Base-by-base conservation (phyloP, 768 basidiomycete species). In the Filobasidium wieringae region DNA sequence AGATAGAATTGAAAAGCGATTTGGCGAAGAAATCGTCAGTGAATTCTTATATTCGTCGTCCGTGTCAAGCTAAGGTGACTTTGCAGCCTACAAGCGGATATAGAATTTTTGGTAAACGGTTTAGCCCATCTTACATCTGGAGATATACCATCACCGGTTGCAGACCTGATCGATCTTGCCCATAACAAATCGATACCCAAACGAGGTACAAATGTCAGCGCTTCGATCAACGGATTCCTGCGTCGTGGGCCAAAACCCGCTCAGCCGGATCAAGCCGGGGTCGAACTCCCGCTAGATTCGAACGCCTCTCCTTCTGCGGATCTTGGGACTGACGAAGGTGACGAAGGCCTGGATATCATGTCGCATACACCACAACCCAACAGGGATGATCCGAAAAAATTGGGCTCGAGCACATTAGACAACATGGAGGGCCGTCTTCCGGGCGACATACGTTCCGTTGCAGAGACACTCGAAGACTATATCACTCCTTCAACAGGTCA, bases 1-100 rank as follows among this genome's bases (percentile, higher is more conserved):
- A 80, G 68, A 82, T 95, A 55, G 87, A 91, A 64, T 77, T 96
- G 30, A 88, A 84, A 53, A 82, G 80, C 66, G 81, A 82, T 59
- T 87, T 85, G 60, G 90, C 88, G 24, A 95, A 93, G 76, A 80
- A 82, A 57, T 82, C 89, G 89, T 88, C 64, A 60, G 80, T 75
- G 24, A 31, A 29, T 30, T 29, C 12, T 5, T 34, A 15, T 26
- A 26, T 8, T 40, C 51, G 24, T n/a, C 7, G n/a, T 36, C 52
- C 37, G 32, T 37, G 39, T 15, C 33, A 17, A 37, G 51, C 54
- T 41, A 37, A 49, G 39, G 60, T 63, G 61, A 54, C 55, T 33
- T 52, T 53, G 40, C 69, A 93, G 91, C 66, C 78, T 96, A 66
- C 75, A 89, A 53, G 81, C 80, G 60, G 91, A 96, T 67, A 86